Percentiles rank a stretch among this genome's conserved stretches.
Conservation (phyloP, 768 basidiomycete genomes). For the Gymnopilus dilepis region DNA sequence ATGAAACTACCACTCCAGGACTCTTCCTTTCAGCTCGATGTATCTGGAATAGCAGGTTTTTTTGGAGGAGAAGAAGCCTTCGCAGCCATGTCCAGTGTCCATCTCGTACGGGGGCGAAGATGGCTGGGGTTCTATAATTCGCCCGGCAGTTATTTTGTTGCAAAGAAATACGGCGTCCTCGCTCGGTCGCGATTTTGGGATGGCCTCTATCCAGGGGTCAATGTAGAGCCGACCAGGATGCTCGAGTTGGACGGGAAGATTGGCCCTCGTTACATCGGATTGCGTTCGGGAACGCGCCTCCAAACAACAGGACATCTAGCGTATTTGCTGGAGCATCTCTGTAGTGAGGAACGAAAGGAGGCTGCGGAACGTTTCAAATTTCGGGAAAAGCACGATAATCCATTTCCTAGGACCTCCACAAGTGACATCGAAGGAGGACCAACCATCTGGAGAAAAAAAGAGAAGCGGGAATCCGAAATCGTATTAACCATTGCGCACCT, state of each 20-base stretch:
- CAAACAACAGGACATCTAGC: constrained; percentile 20
- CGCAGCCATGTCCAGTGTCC: constrained; percentile 25
- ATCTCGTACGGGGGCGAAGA: constrained; percentile 22
- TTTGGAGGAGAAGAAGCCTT: constrained; percentile 27
- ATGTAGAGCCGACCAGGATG: constrained; percentile 21
- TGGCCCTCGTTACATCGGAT: constrained; percentile 21
- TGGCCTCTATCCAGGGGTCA: constrained; percentile 23
- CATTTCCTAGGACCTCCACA: too few species aligned
- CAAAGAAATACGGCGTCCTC: constrained; percentile 23
- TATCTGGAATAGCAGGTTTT: constrained; percentile 25
- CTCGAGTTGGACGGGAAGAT: constrained; percentile 22
- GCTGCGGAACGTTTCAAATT: too few species aligned
- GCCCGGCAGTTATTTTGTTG: constrained; percentile 21
- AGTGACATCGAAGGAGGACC: too few species aligned
- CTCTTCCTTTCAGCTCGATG: constrained; percentile 22
- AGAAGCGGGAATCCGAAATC: too few species aligned
- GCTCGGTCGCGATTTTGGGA: constrained; percentile 22
- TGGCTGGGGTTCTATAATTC: constrained; percentile 27
- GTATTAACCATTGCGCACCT: too few species aligned
- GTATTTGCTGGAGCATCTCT: constrained; percentile 18
- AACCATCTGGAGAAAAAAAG: too few species aligned
- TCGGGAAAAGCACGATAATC: not conserved
- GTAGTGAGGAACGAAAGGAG: constrained; percentile 1
- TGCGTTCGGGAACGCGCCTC: constrained; percentile 22
- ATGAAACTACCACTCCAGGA: too few species aligned